Evolutionary conservation across 2,329 filamentous ascomycete genomes (phyloP).

Genomic region (Gliomastix tumulicola): DNA sequence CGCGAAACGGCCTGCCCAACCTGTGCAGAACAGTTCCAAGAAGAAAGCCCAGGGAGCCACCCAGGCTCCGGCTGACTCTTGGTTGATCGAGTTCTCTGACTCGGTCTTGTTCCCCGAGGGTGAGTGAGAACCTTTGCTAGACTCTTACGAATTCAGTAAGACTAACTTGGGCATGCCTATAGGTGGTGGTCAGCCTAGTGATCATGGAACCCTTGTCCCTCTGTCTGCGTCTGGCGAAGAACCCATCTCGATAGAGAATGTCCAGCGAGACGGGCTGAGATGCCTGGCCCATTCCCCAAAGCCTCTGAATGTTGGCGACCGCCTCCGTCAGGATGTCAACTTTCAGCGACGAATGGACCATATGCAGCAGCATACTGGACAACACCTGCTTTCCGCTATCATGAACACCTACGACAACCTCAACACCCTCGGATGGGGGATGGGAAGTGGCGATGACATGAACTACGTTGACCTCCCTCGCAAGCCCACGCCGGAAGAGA

Average conservation of each 20-base stretch:
- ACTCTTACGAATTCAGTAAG: too few species aligned
- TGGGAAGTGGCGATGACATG: constrained; percentile 15
- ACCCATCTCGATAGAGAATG: constrained; percentile 12
- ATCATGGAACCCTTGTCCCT: constrained; percentile 14
- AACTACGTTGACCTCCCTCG: constrained; percentile 22
- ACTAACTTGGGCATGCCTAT: too few species aligned
- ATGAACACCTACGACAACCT: constrained; percentile 15
- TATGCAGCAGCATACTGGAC: constrained; percentile 24
- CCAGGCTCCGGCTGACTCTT: constrained; percentile 8
- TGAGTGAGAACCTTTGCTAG: neutral
- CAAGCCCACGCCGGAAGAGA: constrained; percentile 14
- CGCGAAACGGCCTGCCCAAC: constrained; percentile 10
- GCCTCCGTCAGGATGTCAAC: constrained; percentile 17
- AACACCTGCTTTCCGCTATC: constrained; percentile 20
- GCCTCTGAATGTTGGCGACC: constrained; percentile 9
- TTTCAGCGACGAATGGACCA: constrained; percentile 21
- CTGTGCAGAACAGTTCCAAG: constrained; percentile 8
- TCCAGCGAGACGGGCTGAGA: constrained; percentile 16
- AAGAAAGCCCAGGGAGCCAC: constrained; percentile 6
- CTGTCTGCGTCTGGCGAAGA: constrained; percentile 5
- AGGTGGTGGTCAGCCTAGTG: constrained; percentile 22
- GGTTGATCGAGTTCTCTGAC: constrained; percentile 20
- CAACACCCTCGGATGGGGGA: constrained; percentile 19
- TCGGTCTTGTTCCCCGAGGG: constrained; percentile 22
- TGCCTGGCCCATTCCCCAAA: constrained; percentile 14